These are phyloP conservation scores for Leishmania aethiopica DNA, from an alignment of 208 protist genomes.

Conservation along the genomic window DNA sequence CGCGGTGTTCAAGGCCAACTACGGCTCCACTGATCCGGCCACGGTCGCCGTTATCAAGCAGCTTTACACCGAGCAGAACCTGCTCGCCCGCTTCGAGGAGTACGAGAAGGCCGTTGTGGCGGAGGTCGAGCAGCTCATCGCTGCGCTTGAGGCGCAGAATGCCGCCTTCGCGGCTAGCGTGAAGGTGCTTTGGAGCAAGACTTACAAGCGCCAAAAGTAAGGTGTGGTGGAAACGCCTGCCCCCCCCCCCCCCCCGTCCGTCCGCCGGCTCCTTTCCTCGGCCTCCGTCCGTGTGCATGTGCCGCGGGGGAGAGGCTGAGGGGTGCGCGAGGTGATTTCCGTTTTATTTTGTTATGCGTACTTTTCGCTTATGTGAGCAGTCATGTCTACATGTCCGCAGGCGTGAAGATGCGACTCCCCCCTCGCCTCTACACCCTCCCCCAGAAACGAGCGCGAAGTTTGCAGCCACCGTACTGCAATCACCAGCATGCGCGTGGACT, in stretches of 20 bases:
- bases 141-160: constrained; percentile 34
- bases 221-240: background rate
- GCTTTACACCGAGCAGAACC: constrained; percentile 79
- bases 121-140: constrained; percentile 61
- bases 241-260: background rate
- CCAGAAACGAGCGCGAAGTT: background rate
- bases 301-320: background rate
- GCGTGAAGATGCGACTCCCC: background rate
- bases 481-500: background rate
- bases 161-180: constrained; percentile 68
- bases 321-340: constrained; percentile 2
- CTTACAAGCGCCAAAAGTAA: constrained; percentile 88
- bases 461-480: background rate
- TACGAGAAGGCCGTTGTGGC: constrained; percentile 81
- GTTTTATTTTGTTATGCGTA: constrained; percentile 23
- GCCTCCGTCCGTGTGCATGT: background rate
- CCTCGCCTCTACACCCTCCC: background rate
- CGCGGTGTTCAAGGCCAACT: constrained; percentile 89
- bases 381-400: background rate
- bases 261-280: background rate
- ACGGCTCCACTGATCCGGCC: constrained; percentile 72
- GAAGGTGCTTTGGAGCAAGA: constrained; percentile 81
- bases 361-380: background rate
- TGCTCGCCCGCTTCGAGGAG: constrained; percentile 71
- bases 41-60: constrained; percentile 91